phyloP scores from a whole-genome alignment of 176 grass and related monocot species.

The Triticum urartu region DNA sequence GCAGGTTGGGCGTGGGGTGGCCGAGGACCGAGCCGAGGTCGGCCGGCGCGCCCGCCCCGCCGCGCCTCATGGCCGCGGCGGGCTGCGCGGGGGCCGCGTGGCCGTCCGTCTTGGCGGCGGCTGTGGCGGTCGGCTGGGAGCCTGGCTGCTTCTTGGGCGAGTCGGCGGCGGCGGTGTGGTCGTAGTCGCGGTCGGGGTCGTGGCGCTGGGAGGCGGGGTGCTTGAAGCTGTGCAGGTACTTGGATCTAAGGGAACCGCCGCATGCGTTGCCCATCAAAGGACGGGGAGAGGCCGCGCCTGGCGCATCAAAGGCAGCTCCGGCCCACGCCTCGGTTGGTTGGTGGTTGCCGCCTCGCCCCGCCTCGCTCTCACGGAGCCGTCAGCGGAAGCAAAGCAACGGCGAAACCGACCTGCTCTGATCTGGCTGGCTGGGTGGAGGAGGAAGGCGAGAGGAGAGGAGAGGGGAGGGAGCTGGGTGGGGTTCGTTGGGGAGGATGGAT shows the following conservation, averaged over 20 bases:
- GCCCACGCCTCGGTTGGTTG: neutral
- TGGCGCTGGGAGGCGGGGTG: constrained; percentile 44
- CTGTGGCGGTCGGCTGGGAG: constrained; percentile 10
- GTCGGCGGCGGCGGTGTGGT: neutral
- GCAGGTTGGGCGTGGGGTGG: constrained; percentile 69
- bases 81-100: constrained; percentile 23
- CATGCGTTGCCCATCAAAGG: constrained; percentile 99
- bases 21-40: constrained; percentile 69
- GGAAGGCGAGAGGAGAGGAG: neutral
- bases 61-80: constrained; percentile 49
- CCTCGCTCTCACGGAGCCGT: neutral
- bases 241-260: constrained; percentile 72
- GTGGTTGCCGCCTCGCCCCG: neutral
- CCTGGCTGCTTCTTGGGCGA: constrained; percentile 49
- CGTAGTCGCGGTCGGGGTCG: constrained; percentile 35
- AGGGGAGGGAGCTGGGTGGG: neutral
- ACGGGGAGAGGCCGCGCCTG: constrained; percentile 32
- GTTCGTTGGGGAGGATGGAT: neutral
- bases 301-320: constrained; percentile 23
- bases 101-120: constrained; percentile 36
- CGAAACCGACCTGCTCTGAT: neutral
- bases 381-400: neutral
- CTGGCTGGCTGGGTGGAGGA: neutral
- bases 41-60: constrained; percentile 27
- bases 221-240: constrained; percentile 52